phyloP scores from a whole-genome alignment of 2,329 filamentous ascomycete species.

The Pochonia chlamydosporia region DNA sequence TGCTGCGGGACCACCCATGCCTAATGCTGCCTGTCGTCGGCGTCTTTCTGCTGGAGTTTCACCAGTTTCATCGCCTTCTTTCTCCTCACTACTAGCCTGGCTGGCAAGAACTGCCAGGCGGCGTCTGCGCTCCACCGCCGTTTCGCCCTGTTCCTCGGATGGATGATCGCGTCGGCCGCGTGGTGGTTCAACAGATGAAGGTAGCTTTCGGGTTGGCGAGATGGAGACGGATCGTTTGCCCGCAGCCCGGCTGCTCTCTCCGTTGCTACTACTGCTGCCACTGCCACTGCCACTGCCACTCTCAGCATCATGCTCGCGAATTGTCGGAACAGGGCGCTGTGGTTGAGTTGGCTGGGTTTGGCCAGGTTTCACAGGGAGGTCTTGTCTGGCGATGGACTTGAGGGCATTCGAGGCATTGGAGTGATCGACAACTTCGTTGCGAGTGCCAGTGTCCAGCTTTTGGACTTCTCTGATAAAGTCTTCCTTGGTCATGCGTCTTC shows the following conservation, averaged over 20 bases:
- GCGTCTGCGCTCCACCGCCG: conserved; percentile 62
- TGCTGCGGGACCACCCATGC: conserved; percentile 41
- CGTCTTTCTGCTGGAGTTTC: conserved; percentile 73
- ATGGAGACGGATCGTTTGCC: conserved; percentile 12
- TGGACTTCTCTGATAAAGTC: conserved; percentile 73
- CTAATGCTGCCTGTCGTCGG: conserved; percentile 67
- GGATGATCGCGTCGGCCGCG: conserved; percentile 3
- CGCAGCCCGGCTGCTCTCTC: conserved; percentile 14
- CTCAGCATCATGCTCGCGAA: conserved; percentile 12
- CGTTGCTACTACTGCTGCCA: conserved; percentile 8
- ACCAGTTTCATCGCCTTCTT: conserved; percentile 26
- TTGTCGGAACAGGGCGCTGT: conserved; percentile 13
- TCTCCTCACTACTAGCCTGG: conserved; percentile 27
- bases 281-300: background rate
- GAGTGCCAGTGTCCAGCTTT: conserved; percentile 62
- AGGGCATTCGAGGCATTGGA: conserved; percentile 41
- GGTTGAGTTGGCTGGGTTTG: background rate
- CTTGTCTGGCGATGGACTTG: conserved; percentile 44
- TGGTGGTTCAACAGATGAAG: background rate
- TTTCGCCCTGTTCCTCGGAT: conserved; percentile 44
- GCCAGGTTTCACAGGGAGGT: conserved; percentile 12
- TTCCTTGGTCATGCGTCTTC: conserved; percentile 70
- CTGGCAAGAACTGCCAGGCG: conserved; percentile 49
- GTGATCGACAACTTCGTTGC: conserved; percentile 46
- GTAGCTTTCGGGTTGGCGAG: conserved; percentile 12